Conservation (phyloP, 768 basidiomycete species). For the Crepidotus variabilis region DNA sequence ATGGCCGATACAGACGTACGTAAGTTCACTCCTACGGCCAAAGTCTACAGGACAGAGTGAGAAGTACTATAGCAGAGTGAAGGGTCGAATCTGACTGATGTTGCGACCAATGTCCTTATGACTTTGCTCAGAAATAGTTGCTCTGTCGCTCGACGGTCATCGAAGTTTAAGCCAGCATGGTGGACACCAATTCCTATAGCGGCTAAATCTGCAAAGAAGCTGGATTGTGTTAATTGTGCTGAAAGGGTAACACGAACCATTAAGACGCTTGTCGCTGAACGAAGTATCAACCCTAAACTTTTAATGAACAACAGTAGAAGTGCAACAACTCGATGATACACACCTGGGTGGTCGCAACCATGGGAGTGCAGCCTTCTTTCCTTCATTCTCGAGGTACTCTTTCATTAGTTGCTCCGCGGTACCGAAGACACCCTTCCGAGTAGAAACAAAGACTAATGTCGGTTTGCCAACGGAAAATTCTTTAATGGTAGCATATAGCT, state of each 20-base stretch:
- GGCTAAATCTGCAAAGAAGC: constrained; percentile 48
- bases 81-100: constrained; percentile 56
- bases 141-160: constrained; percentile 75
- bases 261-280: constrained; percentile 68
- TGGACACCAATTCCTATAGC: constrained; percentile 81
- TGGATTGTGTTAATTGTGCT: background rate
- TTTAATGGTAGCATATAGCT: constrained; percentile 69
- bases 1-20: constrained; percentile 46
- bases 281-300: constrained; percentile 44
- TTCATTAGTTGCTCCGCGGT: constrained; percentile 79
- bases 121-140: constrained; percentile 61
- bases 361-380: constrained; percentile 48
- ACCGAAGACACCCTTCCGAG: constrained; percentile 75
- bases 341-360: constrained; percentile 66
- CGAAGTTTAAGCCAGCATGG: constrained; percentile 78
- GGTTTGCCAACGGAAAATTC: constrained; percentile 78
- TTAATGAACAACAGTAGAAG: background rate
- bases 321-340: constrained; percentile 1
- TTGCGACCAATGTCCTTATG: constrained; percentile 72
- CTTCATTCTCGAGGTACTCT: constrained; percentile 58
- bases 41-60: constrained; percentile 49
- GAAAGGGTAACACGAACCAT: constrained; percentile 35
- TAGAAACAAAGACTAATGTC: constrained; percentile 84
- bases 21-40: constrained; percentile 95
- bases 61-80: background rate